Base-by-base conservation (phyloP, 2,329 filamentous ascomycete genomes). In the Fusarium albosuccineum region DNA sequence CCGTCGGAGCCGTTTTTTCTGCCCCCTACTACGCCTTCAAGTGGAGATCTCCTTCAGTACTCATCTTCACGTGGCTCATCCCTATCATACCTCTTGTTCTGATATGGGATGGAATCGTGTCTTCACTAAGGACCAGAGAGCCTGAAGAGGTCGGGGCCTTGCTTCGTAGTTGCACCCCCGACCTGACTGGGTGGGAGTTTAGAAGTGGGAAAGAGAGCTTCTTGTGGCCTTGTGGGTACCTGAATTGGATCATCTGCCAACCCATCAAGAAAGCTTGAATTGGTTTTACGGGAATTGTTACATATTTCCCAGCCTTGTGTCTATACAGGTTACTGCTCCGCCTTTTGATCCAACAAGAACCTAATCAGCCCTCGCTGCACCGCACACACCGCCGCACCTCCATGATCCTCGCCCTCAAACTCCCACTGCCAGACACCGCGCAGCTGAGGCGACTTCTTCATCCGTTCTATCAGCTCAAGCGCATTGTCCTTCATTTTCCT, bases 401-500 rank as follows among this genome's bases (percentile, higher is more conserved):
- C 70, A 30, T 73, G 71, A 27, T 75, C 75, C 49, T 76, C 75
- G 1, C 48, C 71, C 14, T 66, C 57, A 50, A 76, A 75, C 54
- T 74, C 70, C 68, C 70, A 73, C 9, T 55, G 61, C 62, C 62
- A 69, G 1, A 76, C 54, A 11, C 42, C 42, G 14, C 70, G 40
- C 1, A 76, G 4, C 9, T 62, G 64, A 1, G 58, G 54, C 8
- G 67, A 71, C 6, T 54, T 42, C 26, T 49, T 14, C 56, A 76
- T 53, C 6, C 75, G 65, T 5, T 13, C 49, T 1, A 62, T 67
- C 57, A 77, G 42, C 1, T 61, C 70, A 10, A 72, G 57, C 1
- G 73, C 70, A 16, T 73, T 73, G 3, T 64, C 67, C 34, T 60
- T 66, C 45, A 75, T 65, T 29, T 62, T 71, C 36, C 73, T 58